A percentile compares a stretch with the other conserved stretches of the same genome.
Evolutionary conservation across 1,284 basidiomycete genomes (phyloP).

Genomic region (Dichomitus squalens): DNA sequence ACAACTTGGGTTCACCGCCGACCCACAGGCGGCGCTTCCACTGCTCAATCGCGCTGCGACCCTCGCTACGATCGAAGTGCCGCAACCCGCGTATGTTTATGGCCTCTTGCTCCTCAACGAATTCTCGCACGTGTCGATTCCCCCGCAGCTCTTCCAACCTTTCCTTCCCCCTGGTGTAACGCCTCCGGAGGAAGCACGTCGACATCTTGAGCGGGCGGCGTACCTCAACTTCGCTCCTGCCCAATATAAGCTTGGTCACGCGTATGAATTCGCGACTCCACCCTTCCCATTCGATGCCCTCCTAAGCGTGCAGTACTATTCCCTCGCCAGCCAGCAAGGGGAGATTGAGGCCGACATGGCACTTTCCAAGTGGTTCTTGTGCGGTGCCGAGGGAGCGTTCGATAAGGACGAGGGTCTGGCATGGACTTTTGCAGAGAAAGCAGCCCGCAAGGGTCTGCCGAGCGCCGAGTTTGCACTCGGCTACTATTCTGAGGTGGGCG

Average conservation of each 20-base stretch:
- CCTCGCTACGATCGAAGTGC: slow-evolving; percentile 72
- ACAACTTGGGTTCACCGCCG: slow-evolving; percentile 70
- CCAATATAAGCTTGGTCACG: slow-evolving; percentile 91
- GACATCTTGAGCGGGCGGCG: slow-evolving; percentile 79
- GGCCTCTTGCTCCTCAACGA: slow-evolving; percentile 85
- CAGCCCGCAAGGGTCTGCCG: slow-evolving; percentile 77
- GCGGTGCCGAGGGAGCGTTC: slow-evolving; percentile 80
- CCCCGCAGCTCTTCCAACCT: slow-evolving; percentile 53
- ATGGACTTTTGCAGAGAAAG: slow-evolving; percentile 90
- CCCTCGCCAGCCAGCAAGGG: slow-evolving; percentile 80
- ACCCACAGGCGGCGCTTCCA: slow-evolving; percentile 63
- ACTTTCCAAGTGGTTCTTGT: slow-evolving; percentile 93
- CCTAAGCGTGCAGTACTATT: slow-evolving; percentile 92
- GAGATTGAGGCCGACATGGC: slow-evolving; percentile 96
- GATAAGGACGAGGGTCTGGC: slow-evolving; percentile 91
- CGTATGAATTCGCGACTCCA: slow-evolving; percentile 89
- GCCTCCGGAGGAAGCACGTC: slow-evolving; percentile 49
- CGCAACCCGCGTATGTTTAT: slow-evolving; percentile 86
- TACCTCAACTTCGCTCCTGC: slow-evolving; percentile 87
- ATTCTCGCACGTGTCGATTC: slow-evolving; percentile 63
- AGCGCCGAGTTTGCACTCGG: slow-evolving; percentile 94
- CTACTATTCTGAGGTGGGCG: slow-evolving; percentile 86
- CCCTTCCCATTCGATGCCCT: slow-evolving; percentile 90
- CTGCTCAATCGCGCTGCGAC: slow-evolving; percentile 81
- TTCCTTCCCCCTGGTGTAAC: slow-evolving; percentile 47